Conservation (phyloP, 257 asterid genomes). For the Schizonepeta tenuifolia region DNA sequence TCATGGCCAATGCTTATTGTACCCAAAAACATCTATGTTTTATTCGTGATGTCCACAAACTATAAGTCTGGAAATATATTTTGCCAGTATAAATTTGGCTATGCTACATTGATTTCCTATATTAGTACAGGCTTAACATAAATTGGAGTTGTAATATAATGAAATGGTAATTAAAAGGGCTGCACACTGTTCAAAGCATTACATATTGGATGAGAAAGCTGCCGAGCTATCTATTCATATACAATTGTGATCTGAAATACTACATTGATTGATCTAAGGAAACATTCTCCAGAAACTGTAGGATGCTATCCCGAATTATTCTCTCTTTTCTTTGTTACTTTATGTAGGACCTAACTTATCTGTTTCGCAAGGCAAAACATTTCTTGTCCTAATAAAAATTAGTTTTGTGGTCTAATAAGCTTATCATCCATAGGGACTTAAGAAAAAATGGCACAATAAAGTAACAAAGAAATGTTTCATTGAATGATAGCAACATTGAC, state of each 20-base stretch:
- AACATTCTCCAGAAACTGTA: neutral
- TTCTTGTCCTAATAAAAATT: neutral
- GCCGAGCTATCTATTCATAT: neutral
- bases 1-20: neutral
- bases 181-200: neutral
- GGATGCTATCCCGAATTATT: neutral
- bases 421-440: neutral
- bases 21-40: neutral
- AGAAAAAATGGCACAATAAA: neutral
- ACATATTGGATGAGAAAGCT: slow-evolving; percentile 3
- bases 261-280: neutral
- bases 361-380: neutral
- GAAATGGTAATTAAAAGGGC: neutral
- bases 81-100: neutral
- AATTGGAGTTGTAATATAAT: neutral
- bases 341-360: neutral
- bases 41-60: neutral
- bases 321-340: neutral
- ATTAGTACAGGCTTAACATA: neutral
- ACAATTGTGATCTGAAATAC: neutral
- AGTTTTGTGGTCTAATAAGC: neutral
- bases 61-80: neutral
- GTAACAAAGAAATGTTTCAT: too few species aligned
- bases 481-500: too few species aligned
- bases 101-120: neutral